Evolutionary conservation across 78 protist species (phyloP), one percentile per base, ranked within the genome.

Genomic region (Dictyostelium firmibasis): DNA sequence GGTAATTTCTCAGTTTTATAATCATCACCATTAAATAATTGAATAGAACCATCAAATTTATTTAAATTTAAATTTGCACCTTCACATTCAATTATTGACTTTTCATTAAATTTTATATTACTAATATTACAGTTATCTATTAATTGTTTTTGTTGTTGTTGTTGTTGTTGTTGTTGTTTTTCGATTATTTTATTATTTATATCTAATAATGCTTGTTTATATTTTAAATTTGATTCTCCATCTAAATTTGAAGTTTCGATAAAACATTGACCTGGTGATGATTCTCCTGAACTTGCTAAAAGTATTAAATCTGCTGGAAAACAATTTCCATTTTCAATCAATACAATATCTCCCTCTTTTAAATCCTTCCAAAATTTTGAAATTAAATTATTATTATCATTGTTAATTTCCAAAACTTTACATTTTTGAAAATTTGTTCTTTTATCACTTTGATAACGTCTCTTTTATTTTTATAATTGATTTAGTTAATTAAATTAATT

Each of bases 231-330:
- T 2, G 82, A 36, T n/a, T 93, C 91, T 20, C 99, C 99, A 43
- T 98, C 99, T 13, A 98, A 77, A 41, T 93, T 92, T 10, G 97
- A 31, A 16, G 99, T 98, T 33, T 98, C 97, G 20, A 98, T 78
- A 64, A 78, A 97, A 87, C 98, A 96, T 8, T 70, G 43, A 25
- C 93, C 93, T 27, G 57, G 70, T 14, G 93, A 79, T 29, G 57
- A 7, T n/a, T 81, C 89, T 23, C 29, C 29, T 23, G 84, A 76
- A 18, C 93, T 83, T 2, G 86, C 25, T 4, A 96, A 35, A 27
- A 96, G 8, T 16, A 91, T 84, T 25, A 86, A 29, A 84, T 96
- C 97, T 13, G 97, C 96, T 8, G 97, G 97, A 20, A 95, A 83
- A 43, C 78, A 86, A 50, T 91, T 47, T 0, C 35, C 92, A 36